A percentile compares a stretch with the other conserved stretches of the same genome.
Evolutionary conservation across 257 asterid genomes (phyloP).

Genomic region (Apocynum venetum): DNA sequence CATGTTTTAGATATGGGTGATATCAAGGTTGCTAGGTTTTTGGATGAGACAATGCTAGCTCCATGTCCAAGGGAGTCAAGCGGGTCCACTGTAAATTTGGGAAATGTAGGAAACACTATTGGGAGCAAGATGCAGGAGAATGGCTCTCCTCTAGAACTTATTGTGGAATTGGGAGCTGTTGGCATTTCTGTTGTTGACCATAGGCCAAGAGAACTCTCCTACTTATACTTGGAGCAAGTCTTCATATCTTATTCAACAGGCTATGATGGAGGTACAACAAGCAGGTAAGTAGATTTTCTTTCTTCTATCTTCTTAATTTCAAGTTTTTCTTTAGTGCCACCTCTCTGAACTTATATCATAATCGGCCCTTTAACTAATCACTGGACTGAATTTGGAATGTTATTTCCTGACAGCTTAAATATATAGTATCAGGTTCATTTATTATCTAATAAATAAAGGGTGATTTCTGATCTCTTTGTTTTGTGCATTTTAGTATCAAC

Average conservation of each 20-base stretch:
- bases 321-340: background rate
- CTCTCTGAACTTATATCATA: background rate
- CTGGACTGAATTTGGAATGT: background rate
- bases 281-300: constrained; percentile 46
- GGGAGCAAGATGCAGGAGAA: constrained; percentile 55
- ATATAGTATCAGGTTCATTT: background rate
- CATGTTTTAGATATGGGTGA: constrained; percentile 63
- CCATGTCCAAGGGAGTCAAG: constrained; percentile 41
- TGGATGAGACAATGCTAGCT: constrained; percentile 35
- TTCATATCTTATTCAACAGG: constrained; percentile 82
- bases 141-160: constrained; percentile 77
- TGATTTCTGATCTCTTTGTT: background rate
- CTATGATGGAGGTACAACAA: constrained; percentile 90
- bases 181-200: constrained; percentile 88
- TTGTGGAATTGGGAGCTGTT: constrained; percentile 79
- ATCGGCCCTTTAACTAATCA: background rate
- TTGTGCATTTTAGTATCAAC: background rate
- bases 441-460: too few species aligned
- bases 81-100: constrained; percentile 35
- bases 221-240: constrained; percentile 86
- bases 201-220: constrained; percentile 84
- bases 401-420: background rate
- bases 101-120: constrained; percentile 49
- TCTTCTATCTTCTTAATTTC: background rate
- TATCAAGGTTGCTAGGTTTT: constrained; percentile 69